Evolutionary conservation across 108 stramenopile genomes (phyloP), one percentile per base, ranked within the genome.

Genomic region (Discostella stelligeroides): DNA sequence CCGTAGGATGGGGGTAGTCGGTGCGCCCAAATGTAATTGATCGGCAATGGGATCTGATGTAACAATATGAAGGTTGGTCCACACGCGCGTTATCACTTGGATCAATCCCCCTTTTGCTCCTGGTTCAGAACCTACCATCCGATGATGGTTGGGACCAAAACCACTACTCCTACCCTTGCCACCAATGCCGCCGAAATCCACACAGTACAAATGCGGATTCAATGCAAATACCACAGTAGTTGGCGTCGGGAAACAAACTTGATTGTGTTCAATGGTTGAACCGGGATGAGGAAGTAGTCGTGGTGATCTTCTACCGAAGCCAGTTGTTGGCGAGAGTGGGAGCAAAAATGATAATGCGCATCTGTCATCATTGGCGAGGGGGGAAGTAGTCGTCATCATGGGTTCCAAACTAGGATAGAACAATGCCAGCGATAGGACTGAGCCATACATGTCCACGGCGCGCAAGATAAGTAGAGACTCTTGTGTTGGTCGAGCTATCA

Each of bases 171-270:
- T 15, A 13, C 18, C 3, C 15, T 38, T 34, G 34, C 45, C 57
- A 42, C n/a, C 30, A 34, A 7, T 7, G 41, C 45, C 37, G 43
- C 47, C 66, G 11, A 76, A 58, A 54, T 81, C 75, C 14, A 81
- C 54, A 46, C 75, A 76, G 39, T 76, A 76, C 49, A 81, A 66
- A 51, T 76, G 63, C 0, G 75, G 75, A 57, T 55, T 63, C 13
- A 71, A 17, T 4, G 72, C 70, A 53, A 76, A 64, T 8, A 81
- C 70, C 10, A 81, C 70, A 17, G 55, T 43, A 3, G 18, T 59
- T 10, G 53, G 46, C 8, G 80, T 76, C 27, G 75, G 75, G 28
- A 81, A 81, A 38, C 63, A 63, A 0, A 76, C 80, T 41, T 68
- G 78, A 50, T 38, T 48, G 18, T 40, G 9, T 21, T 70, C 76